Conservation (phyloP, 192 early-diverging fungal species). For the Coemansia sp. region DNA sequence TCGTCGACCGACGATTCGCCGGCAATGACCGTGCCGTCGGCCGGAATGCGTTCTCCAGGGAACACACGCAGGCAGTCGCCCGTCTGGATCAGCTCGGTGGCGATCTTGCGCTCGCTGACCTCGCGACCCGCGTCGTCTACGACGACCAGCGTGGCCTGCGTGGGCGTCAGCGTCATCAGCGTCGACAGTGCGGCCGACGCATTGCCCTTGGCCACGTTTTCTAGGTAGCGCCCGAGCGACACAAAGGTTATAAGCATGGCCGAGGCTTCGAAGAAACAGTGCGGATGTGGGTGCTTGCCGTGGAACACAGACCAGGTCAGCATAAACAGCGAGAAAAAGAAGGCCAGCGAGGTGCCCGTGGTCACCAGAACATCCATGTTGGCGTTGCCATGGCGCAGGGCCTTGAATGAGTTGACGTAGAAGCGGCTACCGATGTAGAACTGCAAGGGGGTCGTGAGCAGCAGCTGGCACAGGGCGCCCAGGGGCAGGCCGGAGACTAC, state of each 20-base stretch:
- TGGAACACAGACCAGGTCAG: conserved; percentile 64
- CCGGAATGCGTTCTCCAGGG: conserved; percentile 90
- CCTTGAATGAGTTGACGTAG: conserved; percentile 72
- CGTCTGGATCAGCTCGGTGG: conserved; percentile 79
- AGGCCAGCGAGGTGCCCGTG: conserved; percentile 82
- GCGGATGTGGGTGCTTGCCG: conserved; percentile 56
- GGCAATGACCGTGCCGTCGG: conserved; percentile 75
- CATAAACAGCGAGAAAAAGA: conserved; percentile 75
- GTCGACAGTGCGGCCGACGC: conserved; percentile 86
- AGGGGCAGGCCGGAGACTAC: conserved; percentile 64
- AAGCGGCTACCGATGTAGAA: conserved; percentile 84
- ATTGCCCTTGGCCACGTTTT: conserved; percentile 92
- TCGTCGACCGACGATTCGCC: conserved; percentile 87
- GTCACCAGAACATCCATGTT: conserved; percentile 96
- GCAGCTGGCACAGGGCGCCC: conserved; percentile 62
- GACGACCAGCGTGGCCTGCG: conserved; percentile 63
- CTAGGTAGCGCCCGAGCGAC: conserved; percentile 85
- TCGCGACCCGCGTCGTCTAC: conserved; percentile 26
- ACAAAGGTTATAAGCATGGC: conserved; percentile 93
- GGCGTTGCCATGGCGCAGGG: conserved; percentile 74
- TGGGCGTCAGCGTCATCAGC: conserved; percentile 82
- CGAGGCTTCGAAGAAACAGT: conserved; percentile 93
- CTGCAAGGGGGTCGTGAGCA: conserved; percentile 89
- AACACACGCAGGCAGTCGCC: conserved; percentile 85
- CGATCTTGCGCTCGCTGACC: conserved; percentile 65